Percentiles rank a stretch among this genome's conserved stretches.
Evolutionary conservation across 768 basidiomycete species (phyloP).

Genomic region (Tricholoma flavovirens): DNA sequence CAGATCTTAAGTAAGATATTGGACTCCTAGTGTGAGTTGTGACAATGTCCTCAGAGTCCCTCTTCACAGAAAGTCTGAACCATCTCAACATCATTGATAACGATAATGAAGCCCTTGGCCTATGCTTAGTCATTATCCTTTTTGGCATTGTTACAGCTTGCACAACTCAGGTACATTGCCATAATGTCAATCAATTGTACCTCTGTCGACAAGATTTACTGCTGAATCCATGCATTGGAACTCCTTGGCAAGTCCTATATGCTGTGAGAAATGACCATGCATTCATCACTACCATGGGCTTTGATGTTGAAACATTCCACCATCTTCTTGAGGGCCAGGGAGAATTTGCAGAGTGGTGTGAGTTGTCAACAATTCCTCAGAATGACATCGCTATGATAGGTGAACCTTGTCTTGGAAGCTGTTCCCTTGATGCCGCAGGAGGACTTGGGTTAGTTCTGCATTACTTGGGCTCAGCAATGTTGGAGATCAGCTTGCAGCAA

Average conservation of each 20-base stretch:
- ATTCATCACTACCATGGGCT: too few relatives aligned
- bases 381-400: conserved; percentile 17
- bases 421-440: conserved; percentile 35
- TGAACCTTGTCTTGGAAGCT: conserved; percentile 17
- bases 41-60: too few relatives aligned
- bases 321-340: conserved; percentile 19
- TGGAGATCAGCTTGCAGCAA: too few relatives aligned
- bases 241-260: conserved; percentile 31
- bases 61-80: background rate
- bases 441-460: conserved; percentile 33
- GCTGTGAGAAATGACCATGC: conserved; percentile 25
- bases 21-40: too few relatives aligned
- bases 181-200: conserved; percentile 17
- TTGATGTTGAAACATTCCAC: conserved; percentile 31
- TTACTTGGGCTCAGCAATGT: too few relatives aligned
- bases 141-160: background rate
- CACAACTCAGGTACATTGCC: background rate
- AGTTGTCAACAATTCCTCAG: conserved; percentile 25
- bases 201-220: conserved; percentile 27
- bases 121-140: background rate
- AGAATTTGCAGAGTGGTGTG: conserved; percentile 27
- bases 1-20: too few relatives aligned
- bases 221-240: conserved; percentile 23
- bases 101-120: background rate
- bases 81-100: background rate